phyloP scores from a whole-genome alignment of 169 alveolate species.

The Eimeria mitis region DNA sequence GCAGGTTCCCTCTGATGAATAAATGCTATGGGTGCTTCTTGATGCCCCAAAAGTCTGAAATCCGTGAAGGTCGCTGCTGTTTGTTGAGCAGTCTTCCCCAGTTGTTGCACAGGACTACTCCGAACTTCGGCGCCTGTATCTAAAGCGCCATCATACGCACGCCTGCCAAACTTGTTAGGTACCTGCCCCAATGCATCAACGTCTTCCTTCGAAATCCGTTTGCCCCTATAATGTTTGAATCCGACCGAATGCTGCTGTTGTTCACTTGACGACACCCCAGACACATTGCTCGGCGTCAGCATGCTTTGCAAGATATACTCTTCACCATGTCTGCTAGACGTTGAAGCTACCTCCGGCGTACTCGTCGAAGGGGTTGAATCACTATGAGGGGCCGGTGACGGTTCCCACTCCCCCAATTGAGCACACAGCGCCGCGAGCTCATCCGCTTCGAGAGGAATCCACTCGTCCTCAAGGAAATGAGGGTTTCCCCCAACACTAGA shows the following conservation, averaged over 20 bases:
- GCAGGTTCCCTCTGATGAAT: too few relatives aligned
- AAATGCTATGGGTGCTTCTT: neutral
- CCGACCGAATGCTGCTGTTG: too few relatives aligned
- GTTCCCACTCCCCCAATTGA: conserved; percentile 9
- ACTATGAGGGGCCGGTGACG: neutral
- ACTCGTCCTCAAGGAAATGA: neutral
- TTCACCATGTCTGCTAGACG: neutral
- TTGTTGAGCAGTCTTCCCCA: neutral
- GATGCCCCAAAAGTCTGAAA: neutral
- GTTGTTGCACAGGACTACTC: neutral
- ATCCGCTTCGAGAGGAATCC: conserved; percentile 1
- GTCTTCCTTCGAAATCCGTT: neutral
- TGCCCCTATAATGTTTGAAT: neutral
- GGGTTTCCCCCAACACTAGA: neutral
- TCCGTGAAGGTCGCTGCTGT: neutral
- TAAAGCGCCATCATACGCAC: neutral
- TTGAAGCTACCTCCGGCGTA: neutral
- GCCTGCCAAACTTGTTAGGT: neutral
- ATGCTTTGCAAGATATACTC: neutral
- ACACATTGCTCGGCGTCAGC: neutral
- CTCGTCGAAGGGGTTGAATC: neutral
- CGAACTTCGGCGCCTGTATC: neutral
- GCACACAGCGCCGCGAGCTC: conserved; percentile 25
- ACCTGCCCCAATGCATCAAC: neutral
- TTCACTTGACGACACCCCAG: neutral